These are phyloP conservation scores for Penicillium hordei DNA, from an alignment of 2,329 filamentous ascomycete species.

Conservation along the genomic window DNA sequence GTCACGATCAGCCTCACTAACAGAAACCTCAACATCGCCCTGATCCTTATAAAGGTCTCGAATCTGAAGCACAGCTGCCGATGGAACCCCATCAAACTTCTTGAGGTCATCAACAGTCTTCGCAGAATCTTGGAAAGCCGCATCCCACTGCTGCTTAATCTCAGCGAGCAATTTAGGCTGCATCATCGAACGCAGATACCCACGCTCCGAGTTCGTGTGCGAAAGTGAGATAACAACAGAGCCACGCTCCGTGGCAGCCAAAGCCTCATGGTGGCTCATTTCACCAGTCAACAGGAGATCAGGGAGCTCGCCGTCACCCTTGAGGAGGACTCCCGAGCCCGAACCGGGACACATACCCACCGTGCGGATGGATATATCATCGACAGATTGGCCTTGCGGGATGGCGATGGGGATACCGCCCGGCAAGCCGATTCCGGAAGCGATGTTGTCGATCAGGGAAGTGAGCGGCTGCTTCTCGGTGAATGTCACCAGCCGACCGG, in stretches of 20 bases:
- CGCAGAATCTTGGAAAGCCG: slow-evolving; percentile 36
- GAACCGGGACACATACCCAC: slow-evolving; percentile 90
- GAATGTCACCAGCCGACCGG: slow-evolving; percentile 62
- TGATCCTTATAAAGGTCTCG: slow-evolving; percentile 50
- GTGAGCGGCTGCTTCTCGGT: slow-evolving; percentile 53
- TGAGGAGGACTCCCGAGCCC: slow-evolving; percentile 71
- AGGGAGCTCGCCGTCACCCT: slow-evolving; percentile 53
- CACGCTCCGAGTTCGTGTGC: slow-evolving; percentile 89
- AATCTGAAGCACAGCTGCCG: slow-evolving; percentile 35
- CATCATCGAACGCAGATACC: slow-evolving; percentile 73
- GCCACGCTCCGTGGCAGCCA: slow-evolving; percentile 81
- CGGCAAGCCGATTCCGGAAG: slow-evolving; percentile 64
- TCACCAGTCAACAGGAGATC: slow-evolving; percentile 90
- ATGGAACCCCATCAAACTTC: slow-evolving; percentile 26
- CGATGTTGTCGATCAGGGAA: slow-evolving; percentile 62
- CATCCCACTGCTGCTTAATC: slow-evolving; percentile 58
- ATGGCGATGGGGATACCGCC: slow-evolving; percentile 64
- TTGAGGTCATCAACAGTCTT: slow-evolving; percentile 38
- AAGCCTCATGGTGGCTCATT: slow-evolving; percentile 86
- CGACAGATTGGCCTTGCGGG: slow-evolving; percentile 57
- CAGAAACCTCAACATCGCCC: slow-evolving; percentile 61
- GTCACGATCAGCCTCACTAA: slow-evolving; percentile 80
- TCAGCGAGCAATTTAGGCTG: slow-evolving; percentile 61
- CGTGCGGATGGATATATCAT: slow-evolving; percentile 60
- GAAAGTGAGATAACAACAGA: slow-evolving; percentile 81